Evolutionary conservation across 1,139 yeast genomes (phyloP), one percentile per base, ranked within the genome.

Genomic region (Saccharomyces hybrid): DNA sequence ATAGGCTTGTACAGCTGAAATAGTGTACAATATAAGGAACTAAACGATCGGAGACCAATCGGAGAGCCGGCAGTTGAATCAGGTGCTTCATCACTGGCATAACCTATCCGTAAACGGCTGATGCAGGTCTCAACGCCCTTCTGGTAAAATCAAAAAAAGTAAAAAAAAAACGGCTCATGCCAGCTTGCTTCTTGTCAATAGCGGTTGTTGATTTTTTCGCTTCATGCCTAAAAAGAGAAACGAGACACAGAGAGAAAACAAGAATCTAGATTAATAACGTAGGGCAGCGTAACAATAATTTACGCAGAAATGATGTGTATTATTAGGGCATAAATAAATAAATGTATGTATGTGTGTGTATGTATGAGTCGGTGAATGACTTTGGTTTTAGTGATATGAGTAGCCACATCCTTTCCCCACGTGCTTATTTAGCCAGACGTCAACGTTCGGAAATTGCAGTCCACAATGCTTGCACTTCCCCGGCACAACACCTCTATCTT

Each of bases 381-480:
- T 23, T 46, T 23, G 14, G 38, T 20, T 11, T 20, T 38, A 60
- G 47, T 62, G 65, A 49, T 59, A 64, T 16, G 48, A 48, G 55
- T 60, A 61, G 5, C 71, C 73, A 66, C 90, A 84, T 49, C 76
- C 75, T 55, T 74, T 78, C 59, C 86, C 91, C 49, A 89, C 80
- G 68, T 90, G 97, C 48, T 76, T 74, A 48, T 74, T 71, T 58
- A 89, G 73, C 97, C 97, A 90, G 51, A 79, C 83, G 59, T 87
- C 93, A 42, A 88, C 95, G 59, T 78, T 82, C 23, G 67, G 72
- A 66, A 88, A 89, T 53, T 70, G 71, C 64, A 71, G 67, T 27
- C 83, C 84, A 69, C 96, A 90, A 67, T 81, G 84, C 66, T 85
- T 81, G 71, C 97, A 90, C 55, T 73, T 73, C 7, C 97, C 97